phyloP scores from a whole-genome alignment of 2,329 filamentous ascomycete genomes.

The Neonectria punicea region DNA sequence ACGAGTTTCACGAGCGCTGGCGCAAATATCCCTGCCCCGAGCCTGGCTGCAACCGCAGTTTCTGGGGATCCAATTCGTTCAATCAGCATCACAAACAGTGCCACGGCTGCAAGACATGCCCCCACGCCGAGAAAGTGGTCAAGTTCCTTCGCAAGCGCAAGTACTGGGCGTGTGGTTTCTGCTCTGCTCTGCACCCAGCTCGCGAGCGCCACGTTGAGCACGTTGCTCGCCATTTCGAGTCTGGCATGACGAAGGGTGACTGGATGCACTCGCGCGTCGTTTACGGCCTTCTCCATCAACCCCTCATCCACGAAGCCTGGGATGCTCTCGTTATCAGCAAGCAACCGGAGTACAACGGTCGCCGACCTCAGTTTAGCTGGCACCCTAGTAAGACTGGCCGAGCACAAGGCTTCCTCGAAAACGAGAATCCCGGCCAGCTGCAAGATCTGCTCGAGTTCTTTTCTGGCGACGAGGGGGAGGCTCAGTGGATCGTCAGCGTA shows the following conservation, averaged over 20 bases:
- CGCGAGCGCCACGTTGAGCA: conserved; percentile 76
- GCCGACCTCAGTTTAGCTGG: conserved; percentile 72
- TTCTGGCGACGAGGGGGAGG: conserved; percentile 66
- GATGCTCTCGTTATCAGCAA: conserved; percentile 63
- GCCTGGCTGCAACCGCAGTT: conserved; percentile 71
- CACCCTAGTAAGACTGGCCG: conserved; percentile 65
- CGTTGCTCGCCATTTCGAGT: conserved; percentile 74
- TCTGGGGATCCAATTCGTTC: conserved; percentile 75
- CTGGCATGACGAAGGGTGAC: conserved; percentile 69
- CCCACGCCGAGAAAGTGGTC: conserved; percentile 72
- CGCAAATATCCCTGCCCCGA: conserved; percentile 75
- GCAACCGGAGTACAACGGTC: conserved; percentile 63
- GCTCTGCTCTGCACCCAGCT: conserved; percentile 69
- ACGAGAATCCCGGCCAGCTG: conserved; percentile 70
- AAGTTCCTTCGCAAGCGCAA: conserved; percentile 71
- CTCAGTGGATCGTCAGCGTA: conserved; percentile 65
- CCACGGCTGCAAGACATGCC: conserved; percentile 72
- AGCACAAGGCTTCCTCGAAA: conserved; percentile 68
- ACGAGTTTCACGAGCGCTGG: conserved; percentile 75
- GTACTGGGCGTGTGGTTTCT: conserved; percentile 77
- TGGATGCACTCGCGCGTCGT: conserved; percentile 78
- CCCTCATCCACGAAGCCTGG: conserved; percentile 70
- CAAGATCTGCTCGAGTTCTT: conserved; percentile 75
- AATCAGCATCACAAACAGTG: conserved; percentile 75
- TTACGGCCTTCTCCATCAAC: conserved; percentile 74